These are phyloP conservation scores for Scedosporium apiospermum DNA, from an alignment of 2,329 filamentous ascomycete genomes.

Conservation along the genomic window DNA sequence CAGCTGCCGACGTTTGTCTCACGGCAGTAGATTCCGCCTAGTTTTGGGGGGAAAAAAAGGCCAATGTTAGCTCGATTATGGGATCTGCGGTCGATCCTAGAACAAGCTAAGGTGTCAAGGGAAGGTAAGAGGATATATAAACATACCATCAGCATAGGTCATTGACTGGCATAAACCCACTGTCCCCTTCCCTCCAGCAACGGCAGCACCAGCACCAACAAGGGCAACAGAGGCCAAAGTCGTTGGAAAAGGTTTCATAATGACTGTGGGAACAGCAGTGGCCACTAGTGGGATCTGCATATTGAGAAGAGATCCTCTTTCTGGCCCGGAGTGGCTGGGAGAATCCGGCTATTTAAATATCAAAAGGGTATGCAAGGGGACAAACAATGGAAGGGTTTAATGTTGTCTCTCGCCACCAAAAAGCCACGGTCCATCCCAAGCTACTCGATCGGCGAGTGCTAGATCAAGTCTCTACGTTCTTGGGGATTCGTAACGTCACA, in stretches of 20 bases:
- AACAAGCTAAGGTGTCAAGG: not conserved
- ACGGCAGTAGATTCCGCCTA: conserved; percentile 5
- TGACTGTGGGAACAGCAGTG: not conserved
- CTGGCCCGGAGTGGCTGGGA: not conserved
- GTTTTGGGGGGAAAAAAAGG: too few species aligned
- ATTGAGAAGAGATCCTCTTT: not conserved
- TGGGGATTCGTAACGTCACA: too few species aligned
- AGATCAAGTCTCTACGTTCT: not conserved
- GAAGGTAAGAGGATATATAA: not conserved
- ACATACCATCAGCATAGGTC: conserved; percentile 5
- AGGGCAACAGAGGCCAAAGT: not conserved
- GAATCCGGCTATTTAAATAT: conserved; percentile 2
- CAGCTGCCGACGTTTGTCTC: not conserved
- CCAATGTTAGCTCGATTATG: not conserved
- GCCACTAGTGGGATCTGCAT: conserved; percentile 6
- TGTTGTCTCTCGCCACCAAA: not conserved
- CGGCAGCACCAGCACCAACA: not conserved
- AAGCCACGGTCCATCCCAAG: too few species aligned
- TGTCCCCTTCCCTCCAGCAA: not conserved
- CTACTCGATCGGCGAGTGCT: not conserved
- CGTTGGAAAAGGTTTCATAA: conserved; percentile 3
- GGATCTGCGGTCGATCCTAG: not conserved
- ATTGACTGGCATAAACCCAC: not conserved
- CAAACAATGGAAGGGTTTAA: not conserved
- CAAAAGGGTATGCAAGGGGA: not conserved